A percentile compares a stretch with the other conserved stretches of the same genome.
Evolutionary conservation across 805 yeast genomes (phyloP).

Genomic region (Metschnikowia hibisci): DNA sequence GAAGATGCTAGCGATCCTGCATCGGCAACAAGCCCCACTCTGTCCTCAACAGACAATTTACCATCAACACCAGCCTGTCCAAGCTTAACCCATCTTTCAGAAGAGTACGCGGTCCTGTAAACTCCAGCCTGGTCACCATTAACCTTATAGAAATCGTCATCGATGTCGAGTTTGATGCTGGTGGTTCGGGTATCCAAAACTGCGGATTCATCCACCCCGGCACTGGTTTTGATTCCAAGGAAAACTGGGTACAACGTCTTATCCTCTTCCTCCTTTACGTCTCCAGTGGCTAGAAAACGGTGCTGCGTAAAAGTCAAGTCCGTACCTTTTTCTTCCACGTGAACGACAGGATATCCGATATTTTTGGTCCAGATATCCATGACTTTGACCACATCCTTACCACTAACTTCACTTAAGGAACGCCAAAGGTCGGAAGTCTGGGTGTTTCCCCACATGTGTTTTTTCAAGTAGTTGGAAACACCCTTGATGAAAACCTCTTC

Average conservation of each 20-base stretch:
- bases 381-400: conserved; percentile 64
- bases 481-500: conserved; percentile 75
- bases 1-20: conserved; percentile 67
- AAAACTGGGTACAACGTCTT: conserved; percentile 65
- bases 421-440: conserved; percentile 75
- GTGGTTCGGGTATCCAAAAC: conserved; percentile 46
- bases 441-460: conserved; percentile 76
- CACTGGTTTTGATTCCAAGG: conserved; percentile 54
- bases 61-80: conserved; percentile 58
- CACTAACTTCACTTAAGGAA: conserved; percentile 64
- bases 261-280: conserved; percentile 73
- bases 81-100: conserved; percentile 65
- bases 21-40: conserved; percentile 79
- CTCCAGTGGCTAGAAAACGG: conserved; percentile 74
- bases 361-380: conserved; percentile 82
- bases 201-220: conserved; percentile 58
- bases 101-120: conserved; percentile 67
- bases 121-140: conserved; percentile 75
- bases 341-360: conserved; percentile 72
- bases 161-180: conserved; percentile 36
- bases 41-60: conserved; percentile 66
- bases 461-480: conserved; percentile 71
- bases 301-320: conserved; percentile 60
- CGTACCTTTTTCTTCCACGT: conserved; percentile 47
- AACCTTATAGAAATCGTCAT: conserved; percentile 58